These are phyloP conservation scores for Daldinia sp. DNA, from an alignment of 2,329 filamentous ascomycete genomes.

Conservation along the genomic window DNA sequence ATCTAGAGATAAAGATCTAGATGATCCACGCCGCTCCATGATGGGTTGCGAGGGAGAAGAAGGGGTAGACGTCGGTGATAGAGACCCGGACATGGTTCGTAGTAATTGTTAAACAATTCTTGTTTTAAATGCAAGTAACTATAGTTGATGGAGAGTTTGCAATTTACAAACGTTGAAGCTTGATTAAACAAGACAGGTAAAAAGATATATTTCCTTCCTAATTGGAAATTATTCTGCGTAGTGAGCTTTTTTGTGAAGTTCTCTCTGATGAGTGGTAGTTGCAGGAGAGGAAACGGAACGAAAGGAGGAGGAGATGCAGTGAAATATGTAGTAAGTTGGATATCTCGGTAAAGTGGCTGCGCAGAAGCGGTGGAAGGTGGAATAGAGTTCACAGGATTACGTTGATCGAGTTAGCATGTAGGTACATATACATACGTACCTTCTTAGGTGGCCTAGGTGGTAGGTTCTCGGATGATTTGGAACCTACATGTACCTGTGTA, in stretches of 20 bases:
- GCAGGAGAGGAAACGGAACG: conserved; percentile 9
- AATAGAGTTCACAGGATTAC: neutral
- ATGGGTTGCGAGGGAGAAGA: conserved; percentile 46
- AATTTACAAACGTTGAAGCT: neutral
- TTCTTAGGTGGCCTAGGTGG: neutral
- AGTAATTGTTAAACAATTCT: neutral
- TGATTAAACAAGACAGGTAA: neutral
- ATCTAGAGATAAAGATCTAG: conserved; percentile 71
- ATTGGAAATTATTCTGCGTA: neutral
- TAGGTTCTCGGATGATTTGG: conserved; percentile 26
- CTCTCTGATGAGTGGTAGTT: conserved; percentile 15
- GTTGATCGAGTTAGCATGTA: neutral
- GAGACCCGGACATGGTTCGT: conserved; percentile 40
- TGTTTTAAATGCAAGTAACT: neutral
- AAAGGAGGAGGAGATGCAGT: conserved; percentile 23
- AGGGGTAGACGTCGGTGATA: conserved; percentile 40
- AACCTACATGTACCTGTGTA: no score
- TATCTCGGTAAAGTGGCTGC: conserved; percentile 29
- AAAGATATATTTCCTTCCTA: conserved; percentile 3
- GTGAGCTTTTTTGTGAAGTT: neutral
- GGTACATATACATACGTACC: neutral
- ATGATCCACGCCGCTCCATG: conserved; percentile 52
- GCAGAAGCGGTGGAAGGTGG: conserved; percentile 29
- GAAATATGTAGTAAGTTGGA: conserved; percentile 33
- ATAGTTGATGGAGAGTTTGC: neutral